Conservation (phyloP, 2,329 filamentous ascomycete species). For the Epichloe bromicola region DNA sequence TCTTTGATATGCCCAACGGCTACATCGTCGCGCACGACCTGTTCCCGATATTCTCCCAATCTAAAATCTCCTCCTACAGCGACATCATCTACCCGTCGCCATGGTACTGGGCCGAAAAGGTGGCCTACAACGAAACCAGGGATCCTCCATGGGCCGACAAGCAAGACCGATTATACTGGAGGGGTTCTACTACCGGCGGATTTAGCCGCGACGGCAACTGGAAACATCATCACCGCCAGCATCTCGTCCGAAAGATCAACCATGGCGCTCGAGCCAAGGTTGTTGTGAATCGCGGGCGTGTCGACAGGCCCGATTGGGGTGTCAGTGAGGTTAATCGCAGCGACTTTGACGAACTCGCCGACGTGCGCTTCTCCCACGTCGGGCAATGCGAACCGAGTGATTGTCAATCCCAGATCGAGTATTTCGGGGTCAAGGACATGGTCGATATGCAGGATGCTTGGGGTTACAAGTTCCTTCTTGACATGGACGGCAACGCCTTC, state of each 20-base stretch:
- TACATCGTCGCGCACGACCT: constrained; percentile 83
- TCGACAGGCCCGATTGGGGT: constrained; percentile 39
- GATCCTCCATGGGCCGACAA: constrained; percentile 71
- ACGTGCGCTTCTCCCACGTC: constrained; percentile 79
- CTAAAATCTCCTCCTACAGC: constrained; percentile 81
- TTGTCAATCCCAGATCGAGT: constrained; percentile 67
- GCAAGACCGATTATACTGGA: constrained; percentile 73
- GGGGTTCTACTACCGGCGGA: constrained; percentile 88
- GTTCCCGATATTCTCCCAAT: constrained; percentile 89
- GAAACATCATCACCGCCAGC: constrained; percentile 83
- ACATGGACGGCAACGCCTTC: constrained; percentile 95
- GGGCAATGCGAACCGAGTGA: constrained; percentile 88
- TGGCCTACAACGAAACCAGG: constrained; percentile 56
- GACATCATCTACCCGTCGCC: constrained; percentile 95
- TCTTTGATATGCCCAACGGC: constrained; percentile 87
- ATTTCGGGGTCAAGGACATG: constrained; percentile 58
- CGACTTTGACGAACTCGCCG: constrained; percentile 57
- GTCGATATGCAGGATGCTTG: constrained; percentile 68
- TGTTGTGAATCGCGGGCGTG: constrained; percentile 24
- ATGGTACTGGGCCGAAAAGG: constrained; percentile 92
- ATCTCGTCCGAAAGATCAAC: constrained; percentile 73
- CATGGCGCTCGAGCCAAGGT: constrained; percentile 36
- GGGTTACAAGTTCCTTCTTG: constrained; percentile 74
- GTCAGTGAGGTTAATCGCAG: constrained; percentile 49
- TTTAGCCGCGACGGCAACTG: constrained; percentile 88